These are phyloP conservation scores for Mallotus japonicus DNA, from an alignment of 441 rosid species.

Conservation along the genomic window DNA sequence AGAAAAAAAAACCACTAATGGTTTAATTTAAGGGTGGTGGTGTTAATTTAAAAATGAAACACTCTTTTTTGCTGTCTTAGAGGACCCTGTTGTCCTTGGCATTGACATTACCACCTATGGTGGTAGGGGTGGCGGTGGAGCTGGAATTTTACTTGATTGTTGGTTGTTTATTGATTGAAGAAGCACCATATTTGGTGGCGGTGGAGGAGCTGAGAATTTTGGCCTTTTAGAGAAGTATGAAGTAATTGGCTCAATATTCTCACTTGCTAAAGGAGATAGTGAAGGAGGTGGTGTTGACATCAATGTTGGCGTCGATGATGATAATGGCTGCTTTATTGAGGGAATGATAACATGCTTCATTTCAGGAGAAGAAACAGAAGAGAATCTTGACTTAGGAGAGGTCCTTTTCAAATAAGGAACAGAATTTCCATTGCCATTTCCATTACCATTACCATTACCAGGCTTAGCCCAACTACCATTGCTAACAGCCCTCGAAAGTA, in stretches of 20 bases:
- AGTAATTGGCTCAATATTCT: conserved; percentile 31
- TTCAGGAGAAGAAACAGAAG: conserved; percentile 64
- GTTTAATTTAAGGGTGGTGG: too few relatives aligned
- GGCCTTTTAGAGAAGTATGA: conserved; percentile 49
- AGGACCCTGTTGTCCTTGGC: conserved; percentile 35
- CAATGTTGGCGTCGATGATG: conserved; percentile 31
- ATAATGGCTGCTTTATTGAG: conserved; percentile 52
- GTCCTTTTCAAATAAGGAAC: conserved; percentile 86
- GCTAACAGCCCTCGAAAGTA: conserved; percentile 17
- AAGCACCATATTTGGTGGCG: conserved; percentile 73
- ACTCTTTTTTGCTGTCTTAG: conserved; percentile 28
- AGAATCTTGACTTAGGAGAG: conserved; percentile 64
- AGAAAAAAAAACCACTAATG: too few relatives aligned
- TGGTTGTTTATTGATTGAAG: conserved; percentile 56
- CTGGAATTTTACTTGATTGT: conserved; percentile 30
- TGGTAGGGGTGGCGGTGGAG: conserved; percentile 49
- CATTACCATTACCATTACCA: conserved; percentile 15
- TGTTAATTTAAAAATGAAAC: conserved; percentile 12
- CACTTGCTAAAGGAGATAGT: conserved; percentile 10
- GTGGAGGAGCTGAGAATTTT: conserved; percentile 74
- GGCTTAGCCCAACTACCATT: conserved; percentile 20
- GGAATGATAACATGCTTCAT: conserved; percentile 90
- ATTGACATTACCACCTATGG: conserved; percentile 24
- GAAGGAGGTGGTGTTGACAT: conserved; percentile 33
- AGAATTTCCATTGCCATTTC: conserved; percentile 27